A percentile compares a stretch with the other conserved stretches of the same genome.
Evolutionary conservation across 208 protist genomes (phyloP).

Genomic region (Acanthamoeba royreba): DNA sequence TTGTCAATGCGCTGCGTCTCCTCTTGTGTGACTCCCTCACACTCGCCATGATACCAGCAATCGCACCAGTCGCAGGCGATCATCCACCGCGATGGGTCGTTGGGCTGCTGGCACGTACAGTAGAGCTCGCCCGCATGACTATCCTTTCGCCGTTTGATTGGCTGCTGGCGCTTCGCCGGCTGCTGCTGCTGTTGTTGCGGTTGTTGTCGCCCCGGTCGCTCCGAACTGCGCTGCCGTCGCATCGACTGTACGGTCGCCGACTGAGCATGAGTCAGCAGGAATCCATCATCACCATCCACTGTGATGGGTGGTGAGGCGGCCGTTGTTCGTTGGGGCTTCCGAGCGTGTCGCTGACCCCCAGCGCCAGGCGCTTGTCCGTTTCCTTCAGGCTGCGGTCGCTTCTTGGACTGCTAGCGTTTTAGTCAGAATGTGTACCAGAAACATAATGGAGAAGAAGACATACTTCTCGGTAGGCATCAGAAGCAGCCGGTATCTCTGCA

Average conservation of each 20-base stretch:
- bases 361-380: background rate
- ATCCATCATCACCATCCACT: background rate
- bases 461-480: background rate
- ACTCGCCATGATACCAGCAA: constrained; percentile 1
- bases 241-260: too few relatives aligned
- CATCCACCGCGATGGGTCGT: background rate
- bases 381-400: background rate
- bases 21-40: background rate
- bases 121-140: background rate
- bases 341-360: background rate
- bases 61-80: constrained; percentile 7
- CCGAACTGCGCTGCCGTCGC: background rate
- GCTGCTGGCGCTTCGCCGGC: too few relatives aligned
- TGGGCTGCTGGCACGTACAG: background rate
- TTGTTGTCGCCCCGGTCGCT: background rate
- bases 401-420: background rate
- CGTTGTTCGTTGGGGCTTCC: background rate
- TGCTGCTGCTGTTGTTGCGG: background rate
- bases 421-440: background rate
- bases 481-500: background rate
- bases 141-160: background rate
- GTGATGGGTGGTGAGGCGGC: background rate
- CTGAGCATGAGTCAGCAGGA: too few relatives aligned
- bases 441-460: background rate
- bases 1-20: background rate